phyloP scores from a whole-genome alignment of 177 flowering plant genomes.

The Vitis hybrid region DNA sequence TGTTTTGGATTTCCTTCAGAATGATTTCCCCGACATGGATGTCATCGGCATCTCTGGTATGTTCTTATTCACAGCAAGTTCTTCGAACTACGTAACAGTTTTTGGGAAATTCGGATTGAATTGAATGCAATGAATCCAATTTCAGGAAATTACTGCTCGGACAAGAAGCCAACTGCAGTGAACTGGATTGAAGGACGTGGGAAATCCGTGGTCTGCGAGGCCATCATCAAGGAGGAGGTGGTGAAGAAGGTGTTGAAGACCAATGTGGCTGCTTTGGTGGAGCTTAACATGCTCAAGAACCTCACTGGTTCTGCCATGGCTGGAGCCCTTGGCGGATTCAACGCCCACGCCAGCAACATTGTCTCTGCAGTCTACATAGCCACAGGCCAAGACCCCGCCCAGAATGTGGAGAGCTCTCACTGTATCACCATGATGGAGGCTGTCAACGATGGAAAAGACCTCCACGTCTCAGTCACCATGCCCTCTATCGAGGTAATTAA shows the following conservation, averaged over 20 bases:
- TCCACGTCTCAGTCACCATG: slow-evolving; percentile 67
- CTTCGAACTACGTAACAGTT: no score
- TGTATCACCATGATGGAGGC: slow-evolving; percentile 72
- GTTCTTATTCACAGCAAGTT: background rate
- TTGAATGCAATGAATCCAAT: no score
- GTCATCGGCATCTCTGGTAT: slow-evolving; percentile 62
- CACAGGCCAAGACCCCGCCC: slow-evolving; percentile 70
- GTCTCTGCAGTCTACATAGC: slow-evolving; percentile 59
- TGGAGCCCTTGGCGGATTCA: slow-evolving; percentile 66
- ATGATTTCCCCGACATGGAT: slow-evolving; percentile 68
- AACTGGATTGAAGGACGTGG: slow-evolving; percentile 73
- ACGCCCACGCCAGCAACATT: slow-evolving; percentile 65
- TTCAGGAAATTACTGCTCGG: slow-evolving; percentile 54
- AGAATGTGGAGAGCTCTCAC: slow-evolving; percentile 61
- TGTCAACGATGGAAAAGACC: slow-evolving; percentile 50
- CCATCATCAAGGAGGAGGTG: slow-evolving; percentile 53
- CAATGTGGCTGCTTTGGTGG: slow-evolving; percentile 47
- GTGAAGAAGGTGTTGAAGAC: slow-evolving; percentile 60
- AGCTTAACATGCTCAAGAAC: slow-evolving; percentile 72
- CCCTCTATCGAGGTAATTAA: slow-evolving; percentile 56
- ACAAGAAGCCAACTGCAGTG: slow-evolving; percentile 64
- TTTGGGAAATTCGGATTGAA: no score
- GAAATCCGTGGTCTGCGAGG: slow-evolving; percentile 67
- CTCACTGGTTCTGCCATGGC: slow-evolving; percentile 68
- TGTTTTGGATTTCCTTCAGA: slow-evolving; percentile 54